These are phyloP conservation scores for Malus hybrid DNA, from an alignment of 331 rosid species.

Conservation along the genomic window DNA sequence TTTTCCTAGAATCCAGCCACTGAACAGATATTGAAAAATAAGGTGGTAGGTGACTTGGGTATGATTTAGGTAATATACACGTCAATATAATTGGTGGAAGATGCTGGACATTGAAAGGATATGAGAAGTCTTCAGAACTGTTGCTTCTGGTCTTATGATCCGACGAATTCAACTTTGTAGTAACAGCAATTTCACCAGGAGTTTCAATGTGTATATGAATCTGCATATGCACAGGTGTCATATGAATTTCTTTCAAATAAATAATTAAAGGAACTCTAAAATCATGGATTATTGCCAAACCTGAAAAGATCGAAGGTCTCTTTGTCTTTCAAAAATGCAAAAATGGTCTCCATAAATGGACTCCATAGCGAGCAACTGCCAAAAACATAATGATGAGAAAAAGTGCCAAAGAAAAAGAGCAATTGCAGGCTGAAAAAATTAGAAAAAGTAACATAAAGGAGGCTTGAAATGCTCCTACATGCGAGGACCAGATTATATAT, in stretches of 20 bases:
- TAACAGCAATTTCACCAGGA: slow-evolving; percentile 44
- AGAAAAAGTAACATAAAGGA: not conserved
- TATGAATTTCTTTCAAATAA: not conserved
- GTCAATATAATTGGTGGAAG: slow-evolving; percentile 83
- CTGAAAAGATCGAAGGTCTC: slow-evolving; percentile 62
- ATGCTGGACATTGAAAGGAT: slow-evolving; percentile 57
- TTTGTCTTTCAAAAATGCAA: slow-evolving; percentile 42
- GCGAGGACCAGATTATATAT: not conserved
- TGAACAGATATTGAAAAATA: slow-evolving; percentile 54
- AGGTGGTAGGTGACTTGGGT: slow-evolving; percentile 81
- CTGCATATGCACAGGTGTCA: slow-evolving; percentile 25
- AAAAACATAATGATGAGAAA: slow-evolving; percentile 19
- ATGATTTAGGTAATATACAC: slow-evolving; percentile 67
- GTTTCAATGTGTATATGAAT: slow-evolving; percentile 47
- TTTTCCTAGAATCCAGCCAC: slow-evolving; percentile 58
- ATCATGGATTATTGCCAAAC: slow-evolving; percentile 33
- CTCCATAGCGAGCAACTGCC: slow-evolving; percentile 79
- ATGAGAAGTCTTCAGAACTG: slow-evolving; percentile 41
- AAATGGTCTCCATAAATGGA: slow-evolving; percentile 74
- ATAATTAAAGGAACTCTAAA: slow-evolving; percentile 1
- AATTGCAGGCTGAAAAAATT: not conserved
- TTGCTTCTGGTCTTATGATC: slow-evolving; percentile 16
- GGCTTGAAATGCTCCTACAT: not conserved
- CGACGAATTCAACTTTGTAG: slow-evolving; percentile 46
- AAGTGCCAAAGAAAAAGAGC: not conserved